Percentiles rank a stretch among this genome's conserved stretches.
These are phyloP conservation scores for Fraxinus greggii DNA, from an alignment of 305 asterid species.

Conservation along the genomic window DNA sequence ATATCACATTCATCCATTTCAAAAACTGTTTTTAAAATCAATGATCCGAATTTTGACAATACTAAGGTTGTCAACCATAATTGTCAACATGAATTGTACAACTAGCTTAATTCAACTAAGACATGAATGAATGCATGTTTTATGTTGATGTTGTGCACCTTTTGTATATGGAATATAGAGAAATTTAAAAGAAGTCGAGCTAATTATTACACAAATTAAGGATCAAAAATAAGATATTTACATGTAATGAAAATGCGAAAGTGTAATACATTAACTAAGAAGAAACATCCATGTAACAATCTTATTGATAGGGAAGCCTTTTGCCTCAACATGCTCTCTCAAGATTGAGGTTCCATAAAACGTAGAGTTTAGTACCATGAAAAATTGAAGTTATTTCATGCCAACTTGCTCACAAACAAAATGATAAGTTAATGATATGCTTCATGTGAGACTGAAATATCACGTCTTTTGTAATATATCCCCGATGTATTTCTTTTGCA, in stretches of 20 bases:
- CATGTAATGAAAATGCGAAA: not conserved
- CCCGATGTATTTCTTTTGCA: not conserved
- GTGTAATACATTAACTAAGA: not conserved
- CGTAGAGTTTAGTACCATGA: not conserved
- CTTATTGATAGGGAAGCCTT: not conserved
- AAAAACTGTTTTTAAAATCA: too few species aligned
- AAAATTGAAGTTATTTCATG: too few species aligned
- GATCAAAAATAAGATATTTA: not conserved
- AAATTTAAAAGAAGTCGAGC: not conserved
- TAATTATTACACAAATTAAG: not conserved
- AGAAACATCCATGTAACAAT: not conserved
- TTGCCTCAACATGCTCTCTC: not conserved
- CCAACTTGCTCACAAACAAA: not conserved
- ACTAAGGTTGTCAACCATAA: too few species aligned
- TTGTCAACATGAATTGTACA: not conserved
- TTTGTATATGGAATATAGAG: not conserved
- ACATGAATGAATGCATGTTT: not conserved
- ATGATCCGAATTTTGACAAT: not conserved
- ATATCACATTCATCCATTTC: too few species aligned
- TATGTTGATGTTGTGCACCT: not conserved
- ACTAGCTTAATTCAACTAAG: too few species aligned
- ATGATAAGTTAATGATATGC: not conserved
- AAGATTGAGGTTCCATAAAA: not conserved
- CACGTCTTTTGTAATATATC: not conserved
- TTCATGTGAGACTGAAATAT: not conserved